Base-by-base conservation (phyloP, 129 eudicot genomes). In the Smallanthus sonchifolius region DNA sequence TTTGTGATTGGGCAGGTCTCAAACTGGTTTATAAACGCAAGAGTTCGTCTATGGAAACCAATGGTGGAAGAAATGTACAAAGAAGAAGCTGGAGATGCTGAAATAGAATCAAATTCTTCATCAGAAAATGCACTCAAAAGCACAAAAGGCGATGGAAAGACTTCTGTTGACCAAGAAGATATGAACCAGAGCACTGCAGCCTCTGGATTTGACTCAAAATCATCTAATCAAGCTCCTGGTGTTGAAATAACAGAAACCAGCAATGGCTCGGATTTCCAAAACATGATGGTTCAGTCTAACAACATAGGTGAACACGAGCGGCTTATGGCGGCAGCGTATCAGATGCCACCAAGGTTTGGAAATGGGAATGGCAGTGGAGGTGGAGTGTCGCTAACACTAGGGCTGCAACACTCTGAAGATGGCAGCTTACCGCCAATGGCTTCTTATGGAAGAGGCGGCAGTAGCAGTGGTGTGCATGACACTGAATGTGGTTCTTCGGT, bases 11-110 rank as follows among this genome's bases (percentile, higher is more conserved):
- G 19, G 66, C 84, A 91, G 97, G 97, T 91, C 54, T 91, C 97
- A 49, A 91, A 91, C 82, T 91, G 97, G 97, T 91, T 91, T 77
- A 91, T 91, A 84, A 91, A 91, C 40, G 97, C 97, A 38, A 73
- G 97, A 70, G 95, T 91, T 65, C 87, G 95, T 10, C 87, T 91
- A 32, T 91, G 97, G 97, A 91, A 91, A 67, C 97, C 97, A 7
- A 91, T 91, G 97, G 91, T 91, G 37, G 97, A 91, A 79, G 97
- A 91, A 74, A 91, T 91, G 97, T 91, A 91, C 86, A 88, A 86
- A 83, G 95, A 91, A 73, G 97, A 89, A 79, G 77, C 69, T 6
- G 89, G 86, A 59, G 92, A 88, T 49, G 84, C 78, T 52, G 88
- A 86, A 63, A 65, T 83, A 76, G 89, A 85, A 79, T 78, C 91